Percentiles rank a stretch among this genome's conserved stretches.
Conservation (phyloP, 1,284 basidiomycete genomes). For the Ceratobasidium sp. region DNA sequence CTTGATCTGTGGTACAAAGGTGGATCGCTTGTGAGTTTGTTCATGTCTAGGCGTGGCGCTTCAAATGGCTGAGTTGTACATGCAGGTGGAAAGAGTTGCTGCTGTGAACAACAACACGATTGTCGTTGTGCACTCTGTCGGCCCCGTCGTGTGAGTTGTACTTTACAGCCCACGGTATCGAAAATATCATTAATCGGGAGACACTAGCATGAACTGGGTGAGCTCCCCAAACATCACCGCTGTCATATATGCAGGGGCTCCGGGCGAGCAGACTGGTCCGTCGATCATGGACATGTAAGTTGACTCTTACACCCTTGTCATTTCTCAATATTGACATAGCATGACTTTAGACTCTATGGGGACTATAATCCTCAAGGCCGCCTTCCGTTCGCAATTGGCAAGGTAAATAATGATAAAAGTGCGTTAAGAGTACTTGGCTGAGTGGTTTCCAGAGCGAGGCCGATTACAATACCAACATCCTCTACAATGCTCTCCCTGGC, state of each 20-base stretch:
- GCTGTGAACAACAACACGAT: slow-evolving; percentile 55
- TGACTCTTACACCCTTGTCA: background rate
- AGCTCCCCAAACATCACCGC: slow-evolving; percentile 48
- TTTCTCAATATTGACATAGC: background rate
- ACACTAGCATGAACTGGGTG: slow-evolving; percentile 45
- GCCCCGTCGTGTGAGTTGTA: slow-evolving; percentile 50
- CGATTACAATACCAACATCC: slow-evolving; percentile 44
- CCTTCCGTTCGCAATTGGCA: slow-evolving; percentile 44
- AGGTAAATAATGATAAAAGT: background rate
- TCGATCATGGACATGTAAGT: slow-evolving; percentile 44
- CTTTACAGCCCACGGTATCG: background rate
- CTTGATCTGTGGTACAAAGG: slow-evolving; percentile 50
- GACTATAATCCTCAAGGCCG: slow-evolving; percentile 43
- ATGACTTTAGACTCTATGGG: slow-evolving; percentile 16
- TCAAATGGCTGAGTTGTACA: background rate
- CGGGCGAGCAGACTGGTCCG: slow-evolving; percentile 42
- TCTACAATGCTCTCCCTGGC: slow-evolving; percentile 41
- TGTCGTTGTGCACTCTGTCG: slow-evolving; percentile 54
- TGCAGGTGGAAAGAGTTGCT: slow-evolving; percentile 50
- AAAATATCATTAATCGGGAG: background rate
- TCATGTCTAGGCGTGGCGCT: background rate
- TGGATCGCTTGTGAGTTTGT: slow-evolving; percentile 46
- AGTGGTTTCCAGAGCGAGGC: slow-evolving; percentile 19
- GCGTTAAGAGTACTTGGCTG: no score
- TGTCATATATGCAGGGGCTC: slow-evolving; percentile 42